Conservation (phyloP, 2,329 filamentous ascomycete species). For the Colletotrichum limetticola region DNA sequence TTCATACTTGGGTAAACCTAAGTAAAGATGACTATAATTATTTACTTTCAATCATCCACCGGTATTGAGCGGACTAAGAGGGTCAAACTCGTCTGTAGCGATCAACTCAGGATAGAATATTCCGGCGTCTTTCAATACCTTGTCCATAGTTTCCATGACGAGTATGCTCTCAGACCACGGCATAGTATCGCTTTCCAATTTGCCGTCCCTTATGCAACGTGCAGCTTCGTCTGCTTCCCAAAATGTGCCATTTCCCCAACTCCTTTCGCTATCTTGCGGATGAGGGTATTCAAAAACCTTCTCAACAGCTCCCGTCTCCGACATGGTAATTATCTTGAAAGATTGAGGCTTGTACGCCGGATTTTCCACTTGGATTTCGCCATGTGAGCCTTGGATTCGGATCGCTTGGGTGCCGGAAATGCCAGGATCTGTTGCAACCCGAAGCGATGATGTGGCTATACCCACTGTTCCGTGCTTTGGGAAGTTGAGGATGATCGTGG, state of each 20-base stretch:
- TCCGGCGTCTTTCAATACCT: slow-evolving; percentile 61
- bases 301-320: slow-evolving; percentile 54
- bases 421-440: slow-evolving; percentile 66
- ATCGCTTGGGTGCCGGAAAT: slow-evolving; percentile 75
- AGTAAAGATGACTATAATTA: too few relatives aligned
- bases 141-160: slow-evolving; percentile 81
- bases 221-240: slow-evolving; percentile 87
- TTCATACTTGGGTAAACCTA: too few relatives aligned
- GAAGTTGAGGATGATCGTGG: slow-evolving; percentile 80
- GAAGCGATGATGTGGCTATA: slow-evolving; percentile 74
- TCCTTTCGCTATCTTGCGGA: slow-evolving; percentile 58
- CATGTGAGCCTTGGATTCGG: slow-evolving; percentile 81
- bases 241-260: slow-evolving; percentile 83
- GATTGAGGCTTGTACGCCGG: slow-evolving; percentile 77
- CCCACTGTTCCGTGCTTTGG: slow-evolving; percentile 75
- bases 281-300: slow-evolving; percentile 65
- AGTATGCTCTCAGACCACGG: slow-evolving; percentile 82
- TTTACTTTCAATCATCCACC: slow-evolving; percentile 45
- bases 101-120: slow-evolving; percentile 66
- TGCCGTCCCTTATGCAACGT: slow-evolving; percentile 80
- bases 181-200: slow-evolving; percentile 77
- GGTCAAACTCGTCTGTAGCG: slow-evolving; percentile 66
- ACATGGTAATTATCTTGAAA: slow-evolving; percentile 70
- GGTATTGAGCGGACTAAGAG: slow-evolving; percentile 68
- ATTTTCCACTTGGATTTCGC: slow-evolving; percentile 83